These are phyloP conservation scores for Somion occarium DNA, from an alignment of 1,284 basidiomycete species.

Conservation along the genomic window DNA sequence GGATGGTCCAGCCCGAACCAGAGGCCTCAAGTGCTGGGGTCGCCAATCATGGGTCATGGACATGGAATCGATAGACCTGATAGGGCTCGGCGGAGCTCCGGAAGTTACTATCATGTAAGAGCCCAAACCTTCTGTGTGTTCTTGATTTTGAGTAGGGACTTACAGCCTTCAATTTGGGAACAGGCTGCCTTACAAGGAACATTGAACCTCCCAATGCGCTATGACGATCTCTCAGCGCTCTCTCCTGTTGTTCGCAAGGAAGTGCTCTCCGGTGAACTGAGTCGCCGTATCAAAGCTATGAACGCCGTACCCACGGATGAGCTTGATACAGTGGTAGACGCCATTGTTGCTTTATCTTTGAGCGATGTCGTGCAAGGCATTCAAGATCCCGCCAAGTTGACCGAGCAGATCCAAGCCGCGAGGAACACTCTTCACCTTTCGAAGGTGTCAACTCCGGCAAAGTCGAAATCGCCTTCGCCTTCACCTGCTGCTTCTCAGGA, in stretches of 20 bases:
- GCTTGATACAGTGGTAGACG: conserved; percentile 62
- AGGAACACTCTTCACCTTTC: conserved; percentile 34
- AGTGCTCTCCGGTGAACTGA: conserved; percentile 77
- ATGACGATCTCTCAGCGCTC: conserved; percentile 74
- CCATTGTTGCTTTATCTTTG: conserved; percentile 62
- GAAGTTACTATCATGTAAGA: conserved; percentile 76
- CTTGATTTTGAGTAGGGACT: too few relatives aligned
- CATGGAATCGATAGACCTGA: conserved; percentile 49
- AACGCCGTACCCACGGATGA: conserved; percentile 48
- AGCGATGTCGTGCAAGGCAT: conserved; percentile 73
- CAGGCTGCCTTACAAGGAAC: conserved; percentile 77
- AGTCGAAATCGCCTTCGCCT: conserved; percentile 40
- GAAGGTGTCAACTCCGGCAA: conserved; percentile 36
- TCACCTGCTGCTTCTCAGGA: conserved; percentile 49
- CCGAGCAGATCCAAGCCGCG: conserved; percentile 53
- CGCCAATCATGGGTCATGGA: conserved; percentile 42
- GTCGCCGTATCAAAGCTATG: conserved; percentile 61
- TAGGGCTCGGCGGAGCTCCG: conserved; percentile 67
- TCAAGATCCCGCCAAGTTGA: conserved; percentile 62
- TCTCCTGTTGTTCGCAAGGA: conserved; percentile 82
- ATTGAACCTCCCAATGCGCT: conserved; percentile 72
- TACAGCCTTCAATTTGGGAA: too few relatives aligned
- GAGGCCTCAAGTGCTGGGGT: conserved; percentile 44
- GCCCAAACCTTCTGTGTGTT: too few relatives aligned
- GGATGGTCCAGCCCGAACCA: conserved; percentile 72